These are phyloP conservation scores for Begonia loranthoides DNA, from an alignment of 306 rosid species.

Conservation along the genomic window DNA sequence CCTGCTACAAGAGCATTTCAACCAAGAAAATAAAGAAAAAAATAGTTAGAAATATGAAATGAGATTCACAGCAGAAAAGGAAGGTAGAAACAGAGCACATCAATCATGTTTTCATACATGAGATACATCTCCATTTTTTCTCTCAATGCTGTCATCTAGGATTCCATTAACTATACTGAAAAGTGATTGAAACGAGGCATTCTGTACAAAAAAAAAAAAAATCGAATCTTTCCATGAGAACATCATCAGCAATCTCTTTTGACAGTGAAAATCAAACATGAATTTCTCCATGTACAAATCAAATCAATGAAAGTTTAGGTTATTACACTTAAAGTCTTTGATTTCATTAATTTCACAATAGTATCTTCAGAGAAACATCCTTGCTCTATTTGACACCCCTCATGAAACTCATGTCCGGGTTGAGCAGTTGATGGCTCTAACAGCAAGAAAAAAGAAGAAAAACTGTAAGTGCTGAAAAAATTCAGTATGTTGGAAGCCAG, in stretches of 20 bases:
- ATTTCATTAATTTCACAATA: constrained; percentile 50
- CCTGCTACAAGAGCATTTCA: constrained; percentile 32
- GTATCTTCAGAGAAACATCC: constrained; percentile 37
- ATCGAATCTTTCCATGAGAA: constrained; percentile 15
- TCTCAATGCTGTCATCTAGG: constrained; percentile 49
- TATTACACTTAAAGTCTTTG: constrained; percentile 63
- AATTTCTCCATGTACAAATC: neutral
- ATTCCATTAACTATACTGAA: constrained; percentile 47
- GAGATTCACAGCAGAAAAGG: neutral
- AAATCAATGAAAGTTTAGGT: constrained; percentile 12
- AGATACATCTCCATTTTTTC: constrained; percentile 53
- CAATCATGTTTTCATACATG: constrained; percentile 42
- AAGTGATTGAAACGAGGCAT: constrained; percentile 51
- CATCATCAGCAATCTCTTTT: neutral
- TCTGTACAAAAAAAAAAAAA: constrained; percentile 40
- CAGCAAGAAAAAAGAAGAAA: constrained; percentile 10
- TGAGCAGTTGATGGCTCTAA: constrained; percentile 29
- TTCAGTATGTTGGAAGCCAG: neutral
- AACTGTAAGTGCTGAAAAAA: neutral
- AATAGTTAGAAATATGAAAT: constrained; percentile 3
- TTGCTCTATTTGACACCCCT: constrained; percentile 28
- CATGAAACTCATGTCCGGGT: constrained; percentile 23
- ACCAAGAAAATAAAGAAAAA: constrained; percentile 3
- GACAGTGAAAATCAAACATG: too few relatives aligned
- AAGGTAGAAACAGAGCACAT: neutral